Evolutionary conservation across 805 yeast species (phyloP), one percentile per base, ranked within the genome.

Genomic region (Komagataella kurtzmanii): DNA sequence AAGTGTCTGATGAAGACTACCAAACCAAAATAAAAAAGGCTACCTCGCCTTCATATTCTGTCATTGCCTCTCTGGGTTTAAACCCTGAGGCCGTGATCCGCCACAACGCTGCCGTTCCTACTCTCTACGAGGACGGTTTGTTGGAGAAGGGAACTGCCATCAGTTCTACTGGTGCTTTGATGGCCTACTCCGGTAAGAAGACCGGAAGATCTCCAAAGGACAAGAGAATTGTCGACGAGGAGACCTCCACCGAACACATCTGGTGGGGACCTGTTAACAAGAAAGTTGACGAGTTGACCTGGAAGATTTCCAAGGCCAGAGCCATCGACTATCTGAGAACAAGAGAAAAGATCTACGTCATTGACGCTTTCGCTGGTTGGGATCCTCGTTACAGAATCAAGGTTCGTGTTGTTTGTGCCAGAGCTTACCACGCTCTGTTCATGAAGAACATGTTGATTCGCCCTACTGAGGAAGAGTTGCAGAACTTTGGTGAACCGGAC

Each of bases 211-310:
- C 97, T 43, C 99, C 99, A 67, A 87, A 86, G 75, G 99, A 91
- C 73, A 91, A 91, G 71, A 86, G 99, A 74, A 88, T 91, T 67
- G 97, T 91, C 56, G 97, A 90, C 62, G 98, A 93, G 74, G 85
- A 80, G 60, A 77, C 93, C 50, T 88, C 97, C 45, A 71, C 77
- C 54, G 77, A 87, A 54, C 74, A 90, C 64, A 81, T 91, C 61
- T 91, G 99, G 99, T 91, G 99, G 99, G 99, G 99, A 23, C 98
- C 98, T 2, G 99, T 91, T 59, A 91, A 91, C 75, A 88, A 86
- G 72, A 87, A 91, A 72, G 90, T 91, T 60, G 85, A 88, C 54
- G 96, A 88, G 71, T 82, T 83, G 66, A 89, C 97, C 19, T 91
- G 98, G 98, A 80, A 81, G 61, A 89, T 91, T 62, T 87, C 95